These are phyloP conservation scores for Bruguiera sexangula DNA, from an alignment of 345 rosid genomes.

Conservation along the genomic window DNA sequence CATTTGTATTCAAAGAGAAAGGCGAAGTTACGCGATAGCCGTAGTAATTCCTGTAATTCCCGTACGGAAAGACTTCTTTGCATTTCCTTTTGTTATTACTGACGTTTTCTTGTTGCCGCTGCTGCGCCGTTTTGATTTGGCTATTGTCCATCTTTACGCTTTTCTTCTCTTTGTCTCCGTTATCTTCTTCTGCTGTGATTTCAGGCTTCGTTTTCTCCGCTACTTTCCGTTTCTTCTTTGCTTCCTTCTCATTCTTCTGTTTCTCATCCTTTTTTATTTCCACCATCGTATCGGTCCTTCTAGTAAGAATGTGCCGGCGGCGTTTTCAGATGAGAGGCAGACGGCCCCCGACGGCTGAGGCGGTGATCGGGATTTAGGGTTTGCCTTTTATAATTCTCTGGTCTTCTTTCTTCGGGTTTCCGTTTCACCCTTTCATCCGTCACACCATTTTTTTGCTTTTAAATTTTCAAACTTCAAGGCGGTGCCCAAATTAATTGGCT, in stretches of 20 bases:
- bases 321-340: too few species aligned
- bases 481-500: too few species aligned
- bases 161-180: neutral
- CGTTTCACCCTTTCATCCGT: too few species aligned
- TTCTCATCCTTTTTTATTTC: neutral
- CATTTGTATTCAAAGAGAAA: neutral
- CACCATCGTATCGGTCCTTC: neutral
- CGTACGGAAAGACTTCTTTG: conserved; percentile 58
- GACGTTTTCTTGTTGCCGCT: conserved; percentile 18
- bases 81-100: conserved; percentile 44
- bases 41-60: conserved; percentile 82
- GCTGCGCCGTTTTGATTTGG: neutral
- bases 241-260: conserved; percentile 4
- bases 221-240: conserved; percentile 6
- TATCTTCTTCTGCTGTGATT: conserved; percentile 2
- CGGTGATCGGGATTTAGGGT: too few species aligned
- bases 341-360: too few species aligned
- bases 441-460: too few species aligned
- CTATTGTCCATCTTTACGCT: neutral
- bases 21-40: conserved; percentile 67
- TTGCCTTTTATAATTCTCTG: too few species aligned
- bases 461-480: too few species aligned
- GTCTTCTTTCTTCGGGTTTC: too few species aligned
- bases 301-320: too few species aligned
- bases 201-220: neutral